phyloP scores from a whole-genome alignment of 768 basidiomycete genomes.

The Rhodotorula taiwanensis region DNA sequence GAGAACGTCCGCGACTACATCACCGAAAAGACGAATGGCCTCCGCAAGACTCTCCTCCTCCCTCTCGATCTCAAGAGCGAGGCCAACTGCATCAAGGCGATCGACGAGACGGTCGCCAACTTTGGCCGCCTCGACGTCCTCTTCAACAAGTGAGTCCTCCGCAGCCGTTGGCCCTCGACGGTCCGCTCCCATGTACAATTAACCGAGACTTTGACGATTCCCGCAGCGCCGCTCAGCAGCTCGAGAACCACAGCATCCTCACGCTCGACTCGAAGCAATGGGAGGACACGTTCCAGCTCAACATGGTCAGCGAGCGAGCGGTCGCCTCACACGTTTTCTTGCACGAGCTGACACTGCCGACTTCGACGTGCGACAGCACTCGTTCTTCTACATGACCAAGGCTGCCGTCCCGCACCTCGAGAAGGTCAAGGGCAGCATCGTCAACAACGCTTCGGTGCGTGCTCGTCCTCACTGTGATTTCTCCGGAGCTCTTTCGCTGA shows the following conservation, averaged over 20 bases:
- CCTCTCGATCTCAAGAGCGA: slow-evolving; percentile 48
- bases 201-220: no score
- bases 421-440: slow-evolving; percentile 47
- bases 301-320: slow-evolving; percentile 27
- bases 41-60: slow-evolving; percentile 44
- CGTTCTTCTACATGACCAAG: slow-evolving; percentile 50
- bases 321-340: no score
- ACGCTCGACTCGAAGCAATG: slow-evolving; percentile 39
- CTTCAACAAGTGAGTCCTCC: slow-evolving; percentile 30
- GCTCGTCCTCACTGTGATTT: neutral
- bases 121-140: slow-evolving; percentile 48
- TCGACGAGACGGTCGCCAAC: slow-evolving; percentile 41
- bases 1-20: slow-evolving; percentile 47
- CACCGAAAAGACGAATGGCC: slow-evolving; percentile 46
- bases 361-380: slow-evolving; percentile 5
- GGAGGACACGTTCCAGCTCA: slow-evolving; percentile 38
- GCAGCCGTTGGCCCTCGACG: no score
- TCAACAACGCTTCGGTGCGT: slow-evolving; percentile 47
- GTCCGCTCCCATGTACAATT: neutral
- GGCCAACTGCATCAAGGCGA: slow-evolving; percentile 43
- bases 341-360: slow-evolving; percentile 30
- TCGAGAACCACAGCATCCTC: slow-evolving; percentile 36
- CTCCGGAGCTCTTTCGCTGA: neutral
- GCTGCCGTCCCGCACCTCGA: slow-evolving; percentile 50
- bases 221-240: slow-evolving; percentile 27